Evolutionary conservation across 192 early-diverging fungal genomes (phyloP).

Genomic region (Coemansia sp.): DNA sequence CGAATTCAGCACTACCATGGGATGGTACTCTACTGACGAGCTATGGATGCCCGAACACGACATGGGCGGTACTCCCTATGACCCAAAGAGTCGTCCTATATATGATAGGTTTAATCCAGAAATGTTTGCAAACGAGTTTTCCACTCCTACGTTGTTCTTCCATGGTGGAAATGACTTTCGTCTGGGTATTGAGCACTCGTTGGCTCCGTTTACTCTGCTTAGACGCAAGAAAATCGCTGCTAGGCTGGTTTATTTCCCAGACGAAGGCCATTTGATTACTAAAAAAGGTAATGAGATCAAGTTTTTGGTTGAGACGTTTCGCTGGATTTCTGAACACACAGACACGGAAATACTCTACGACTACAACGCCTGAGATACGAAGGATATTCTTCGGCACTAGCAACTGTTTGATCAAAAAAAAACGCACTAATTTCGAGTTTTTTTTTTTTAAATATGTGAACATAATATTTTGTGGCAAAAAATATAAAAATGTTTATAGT

Average conservation of each 20-base stretch:
- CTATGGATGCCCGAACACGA: constrained; percentile 79
- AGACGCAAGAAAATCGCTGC: constrained; percentile 68
- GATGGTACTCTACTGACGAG: constrained; percentile 73
- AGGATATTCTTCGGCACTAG: too few relatives aligned
- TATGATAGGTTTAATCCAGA: constrained; percentile 71
- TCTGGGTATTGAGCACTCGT: constrained; percentile 64
- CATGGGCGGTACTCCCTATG: constrained; percentile 70
- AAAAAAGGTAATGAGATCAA: constrained; percentile 66
- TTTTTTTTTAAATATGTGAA: background rate
- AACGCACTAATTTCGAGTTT: too few relatives aligned
- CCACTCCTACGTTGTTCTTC: constrained; percentile 75
- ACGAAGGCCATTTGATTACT: constrained; percentile 70
- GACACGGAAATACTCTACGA: constrained; percentile 33
- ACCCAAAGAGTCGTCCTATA: constrained; percentile 41
- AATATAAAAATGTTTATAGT: background rate
- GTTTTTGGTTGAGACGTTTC: constrained; percentile 68
- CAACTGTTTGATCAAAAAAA: too few relatives aligned
- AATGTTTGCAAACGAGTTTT: constrained; percentile 65
- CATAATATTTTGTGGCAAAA: too few relatives aligned
- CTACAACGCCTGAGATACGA: background rate
- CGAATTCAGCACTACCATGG: constrained; percentile 61
- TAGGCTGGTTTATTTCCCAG: constrained; percentile 70
- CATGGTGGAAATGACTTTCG: constrained; percentile 72
- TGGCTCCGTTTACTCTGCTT: constrained; percentile 72
- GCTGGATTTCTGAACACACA: constrained; percentile 54